These are phyloP conservation scores for Coemansia sp. DNA, from an alignment of 192 early-diverging fungal genomes.

Conservation along the genomic window DNA sequence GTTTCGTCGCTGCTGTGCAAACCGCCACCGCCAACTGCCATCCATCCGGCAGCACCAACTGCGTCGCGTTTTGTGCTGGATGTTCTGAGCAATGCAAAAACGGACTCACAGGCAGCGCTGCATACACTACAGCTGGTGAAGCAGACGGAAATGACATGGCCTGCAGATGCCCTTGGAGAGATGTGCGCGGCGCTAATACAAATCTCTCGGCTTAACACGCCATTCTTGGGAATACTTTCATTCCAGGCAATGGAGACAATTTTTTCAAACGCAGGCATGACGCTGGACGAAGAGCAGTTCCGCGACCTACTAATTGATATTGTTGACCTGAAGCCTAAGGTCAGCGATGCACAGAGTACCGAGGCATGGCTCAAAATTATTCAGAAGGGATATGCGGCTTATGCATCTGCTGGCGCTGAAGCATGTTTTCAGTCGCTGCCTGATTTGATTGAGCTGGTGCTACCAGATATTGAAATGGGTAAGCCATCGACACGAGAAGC, in stretches of 20 bases:
- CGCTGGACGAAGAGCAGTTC: slow-evolving; percentile 54
- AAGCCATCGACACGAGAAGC: slow-evolving; percentile 60
- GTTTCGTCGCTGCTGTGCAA: slow-evolving; percentile 64
- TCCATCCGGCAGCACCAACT: slow-evolving; percentile 70
- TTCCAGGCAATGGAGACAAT: slow-evolving; percentile 46
- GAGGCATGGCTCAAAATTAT: slow-evolving; percentile 86
- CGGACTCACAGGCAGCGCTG: slow-evolving; percentile 58
- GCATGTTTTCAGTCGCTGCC: slow-evolving; percentile 55
- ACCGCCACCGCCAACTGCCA: slow-evolving; percentile 69
- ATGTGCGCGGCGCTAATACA: slow-evolving; percentile 75
- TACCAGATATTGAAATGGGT: slow-evolving; percentile 65
- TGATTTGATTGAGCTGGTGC: slow-evolving; percentile 61
- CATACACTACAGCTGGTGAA: slow-evolving; percentile 75
- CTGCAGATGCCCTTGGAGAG: slow-evolving; percentile 57
- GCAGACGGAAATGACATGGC: slow-evolving; percentile 58
- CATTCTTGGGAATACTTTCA: slow-evolving; percentile 71
- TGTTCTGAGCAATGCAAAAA: slow-evolving; percentile 57
- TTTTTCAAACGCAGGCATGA: slow-evolving; percentile 37
- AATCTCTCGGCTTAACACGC: slow-evolving; percentile 76
- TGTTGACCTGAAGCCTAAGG: slow-evolving; percentile 79
- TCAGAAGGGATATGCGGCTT: slow-evolving; percentile 67
- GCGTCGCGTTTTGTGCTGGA: slow-evolving; percentile 64
- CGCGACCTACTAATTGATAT: slow-evolving; percentile 58
- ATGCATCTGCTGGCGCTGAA: slow-evolving; percentile 59
- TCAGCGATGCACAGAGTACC: slow-evolving; percentile 75